A percentile compares a stretch with the other conserved stretches of the same genome.
Evolutionary conservation across 352 stramenopile genomes (phyloP).

Genomic region (Globisporangium acanthophoron): DNA sequence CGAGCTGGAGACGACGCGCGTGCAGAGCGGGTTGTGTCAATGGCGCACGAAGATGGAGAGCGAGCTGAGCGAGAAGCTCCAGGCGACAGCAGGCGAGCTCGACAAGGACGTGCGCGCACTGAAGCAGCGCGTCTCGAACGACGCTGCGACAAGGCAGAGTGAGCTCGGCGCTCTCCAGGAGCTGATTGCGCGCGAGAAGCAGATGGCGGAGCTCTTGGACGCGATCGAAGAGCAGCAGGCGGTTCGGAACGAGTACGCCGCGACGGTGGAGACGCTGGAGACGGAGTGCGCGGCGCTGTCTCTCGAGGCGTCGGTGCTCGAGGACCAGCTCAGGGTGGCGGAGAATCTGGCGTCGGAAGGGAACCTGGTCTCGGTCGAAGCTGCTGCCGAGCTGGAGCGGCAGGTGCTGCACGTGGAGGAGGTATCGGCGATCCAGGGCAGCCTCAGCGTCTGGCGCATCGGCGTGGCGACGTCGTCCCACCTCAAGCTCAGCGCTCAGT

Average conservation of each 20-base stretch:
- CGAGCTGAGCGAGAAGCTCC: conserved; percentile 34
- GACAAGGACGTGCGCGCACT: conserved; percentile 38
- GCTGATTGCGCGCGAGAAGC: conserved; percentile 63
- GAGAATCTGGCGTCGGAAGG: conserved; percentile 26
- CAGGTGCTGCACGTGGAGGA: conserved; percentile 46
- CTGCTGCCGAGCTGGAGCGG: conserved; percentile 32
- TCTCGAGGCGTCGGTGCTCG: conserved; percentile 59
- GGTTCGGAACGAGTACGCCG: conserved; percentile 54
- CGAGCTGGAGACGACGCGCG: conserved; percentile 35
- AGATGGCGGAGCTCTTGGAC: conserved; percentile 63
- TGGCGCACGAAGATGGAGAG: conserved; percentile 58
- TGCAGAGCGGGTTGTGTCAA: conserved; percentile 54
- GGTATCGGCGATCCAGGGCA: conserved; percentile 48
- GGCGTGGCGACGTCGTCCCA: conserved; percentile 34
- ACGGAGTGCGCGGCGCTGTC: conserved; percentile 53
- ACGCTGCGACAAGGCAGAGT: conserved; percentile 35
- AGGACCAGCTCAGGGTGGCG: conserved; percentile 55
- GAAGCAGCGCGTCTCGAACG: conserved; percentile 28
- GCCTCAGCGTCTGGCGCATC: conserved; percentile 43
- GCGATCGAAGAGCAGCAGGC: conserved; percentile 75
- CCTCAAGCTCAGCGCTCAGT: conserved; percentile 35
- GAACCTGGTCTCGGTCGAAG: conserved; percentile 11
- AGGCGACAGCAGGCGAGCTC: conserved; percentile 26
- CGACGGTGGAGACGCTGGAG: conserved; percentile 49
- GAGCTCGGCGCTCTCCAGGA: conserved; percentile 57